Percentiles rank a stretch among this genome's conserved stretches.
Evolutionary conservation across 495 filamentous ascomycete species (phyloP).

Genomic region (Patellaria atrata): DNA sequence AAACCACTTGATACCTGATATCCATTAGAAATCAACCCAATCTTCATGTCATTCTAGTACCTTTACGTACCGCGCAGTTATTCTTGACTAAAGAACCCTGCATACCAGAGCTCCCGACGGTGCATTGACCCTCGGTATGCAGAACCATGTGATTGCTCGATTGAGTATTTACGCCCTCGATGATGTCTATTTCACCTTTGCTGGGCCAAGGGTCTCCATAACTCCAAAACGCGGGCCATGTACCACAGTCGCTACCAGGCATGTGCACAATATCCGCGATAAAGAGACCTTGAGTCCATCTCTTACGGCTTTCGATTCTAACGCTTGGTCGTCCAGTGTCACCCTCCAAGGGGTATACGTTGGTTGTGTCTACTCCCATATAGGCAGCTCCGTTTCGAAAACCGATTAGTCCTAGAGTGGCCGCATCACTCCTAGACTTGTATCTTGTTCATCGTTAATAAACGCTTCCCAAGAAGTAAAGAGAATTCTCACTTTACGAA

Average conservation of each 20-base stretch:
- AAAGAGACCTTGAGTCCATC: constrained; percentile 18
- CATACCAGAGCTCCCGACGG: constrained; percentile 36
- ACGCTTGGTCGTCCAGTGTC: constrained; percentile 16
- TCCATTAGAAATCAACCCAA: no score
- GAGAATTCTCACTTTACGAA: constrained; percentile 20
- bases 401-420: constrained; percentile 15
- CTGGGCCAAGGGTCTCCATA: constrained; percentile 50
- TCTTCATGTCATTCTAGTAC: constrained; percentile 34
- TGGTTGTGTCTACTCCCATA: constrained; percentile 24
- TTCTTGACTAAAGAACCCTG: constrained; percentile 25
- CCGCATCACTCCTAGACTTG: constrained; percentile 13
- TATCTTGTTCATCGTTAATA: constrained; percentile 9
- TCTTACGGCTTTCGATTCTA: constrained; percentile 17
- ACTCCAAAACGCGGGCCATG: constrained; percentile 25
- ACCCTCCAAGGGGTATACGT: no score
- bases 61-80: constrained; percentile 42
- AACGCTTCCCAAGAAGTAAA: not conserved
- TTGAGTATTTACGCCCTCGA: constrained; percentile 50
- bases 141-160: constrained; percentile 47
- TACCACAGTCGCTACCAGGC: constrained; percentile 19
- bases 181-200: constrained; percentile 80
- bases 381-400: constrained; percentile 10
- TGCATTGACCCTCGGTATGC: constrained; percentile 48
- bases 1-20: no score
- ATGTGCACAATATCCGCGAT: constrained; percentile 22